Conservation (phyloP, 805 yeast genomes). For the Candida broadrunensis region DNA sequence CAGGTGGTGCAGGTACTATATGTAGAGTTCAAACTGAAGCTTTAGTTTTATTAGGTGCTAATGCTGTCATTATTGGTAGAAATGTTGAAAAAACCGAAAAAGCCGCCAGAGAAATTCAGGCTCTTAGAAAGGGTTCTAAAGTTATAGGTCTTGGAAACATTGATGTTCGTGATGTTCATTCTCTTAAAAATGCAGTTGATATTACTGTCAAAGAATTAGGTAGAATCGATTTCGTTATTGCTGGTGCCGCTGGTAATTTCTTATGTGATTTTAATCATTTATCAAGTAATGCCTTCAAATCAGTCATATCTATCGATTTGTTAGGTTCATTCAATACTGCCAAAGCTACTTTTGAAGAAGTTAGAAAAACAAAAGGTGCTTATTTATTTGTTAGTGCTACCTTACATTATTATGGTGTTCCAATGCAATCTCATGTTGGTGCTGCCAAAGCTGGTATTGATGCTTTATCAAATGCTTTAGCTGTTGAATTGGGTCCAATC, state of each 20-base stretch:
- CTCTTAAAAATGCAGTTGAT: slow-evolving; percentile 62
- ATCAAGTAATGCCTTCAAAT: slow-evolving; percentile 82
- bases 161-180: slow-evolving; percentile 72
- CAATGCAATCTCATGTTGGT: slow-evolving; percentile 85
- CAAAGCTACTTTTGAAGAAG: slow-evolving; percentile 72
- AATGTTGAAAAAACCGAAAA: slow-evolving; percentile 59
- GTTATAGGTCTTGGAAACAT: slow-evolving; percentile 70
- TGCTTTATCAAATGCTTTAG: slow-evolving; percentile 77
- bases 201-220: slow-evolving; percentile 68
- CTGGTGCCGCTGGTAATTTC: slow-evolving; percentile 97
- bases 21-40: slow-evolving; percentile 90
- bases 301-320: slow-evolving; percentile 83
- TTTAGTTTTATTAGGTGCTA: slow-evolving; percentile 75
- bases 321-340: slow-evolving; percentile 87
- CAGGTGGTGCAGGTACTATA: slow-evolving; percentile 97
- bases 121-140: slow-evolving; percentile 54
- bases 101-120: slow-evolving; percentile 66
- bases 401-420: slow-evolving; percentile 83
- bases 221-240: slow-evolving; percentile 79
- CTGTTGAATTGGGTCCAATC: slow-evolving; percentile 88
- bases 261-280: slow-evolving; percentile 74
- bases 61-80: slow-evolving; percentile 85
- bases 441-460: slow-evolving; percentile 97
- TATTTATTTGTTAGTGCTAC: slow-evolving; percentile 84
- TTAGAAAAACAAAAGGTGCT: slow-evolving; percentile 65